Evolutionary conservation across 768 basidiomycete species (phyloP), one percentile per base, ranked within the genome.

Genomic region (Lactarius sanguifluus): DNA sequence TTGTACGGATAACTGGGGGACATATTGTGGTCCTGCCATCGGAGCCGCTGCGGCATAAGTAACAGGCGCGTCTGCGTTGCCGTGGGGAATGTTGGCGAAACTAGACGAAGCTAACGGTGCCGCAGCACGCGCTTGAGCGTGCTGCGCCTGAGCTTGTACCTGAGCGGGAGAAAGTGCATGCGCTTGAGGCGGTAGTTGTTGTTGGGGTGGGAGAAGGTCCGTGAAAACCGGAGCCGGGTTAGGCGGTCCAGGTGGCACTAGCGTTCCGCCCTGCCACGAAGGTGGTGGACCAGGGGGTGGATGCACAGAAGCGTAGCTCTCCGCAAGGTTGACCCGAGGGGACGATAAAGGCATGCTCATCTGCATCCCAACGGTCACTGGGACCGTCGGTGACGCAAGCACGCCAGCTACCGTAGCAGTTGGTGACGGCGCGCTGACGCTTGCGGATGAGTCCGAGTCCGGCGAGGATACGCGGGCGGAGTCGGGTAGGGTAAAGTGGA

Each of bases 391-490:
- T 10, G 61, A n/a, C 4, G 57, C 57, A 15, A 57, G 65, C 16
- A 61, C 60, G 1, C 67, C 67, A 34, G 38, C 50, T 6, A 61
- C 61, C 2, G 68, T 57, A 1, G 64, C 10, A 15, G 62, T 69
- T 15, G 70, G 68, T 38, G 70, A 71, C 6, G 70, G 64, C 1
- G 68, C 70, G 61, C 67, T 15, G 23, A 59, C 43, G 13, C 67
- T 62, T 43, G 59, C 38, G 16, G 65, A 66, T 18, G 70, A 60
- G 47, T 71, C 70, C 3, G 70, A 70, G 15, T 70, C 69, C 9
- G 69, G 64, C 23, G 69, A 70, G 10, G 69, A 61, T 10, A 70
- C 67, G 12, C 69, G 62, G 5, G 60, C 52, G 0, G 66, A 59
- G 20, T 64, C 66, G 34, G 66, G 40, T 54, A 63, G 45, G 43